Base-by-base conservation (phyloP, 192 early-diverging fungal species). In the Anaeromyces robustus region DNA sequence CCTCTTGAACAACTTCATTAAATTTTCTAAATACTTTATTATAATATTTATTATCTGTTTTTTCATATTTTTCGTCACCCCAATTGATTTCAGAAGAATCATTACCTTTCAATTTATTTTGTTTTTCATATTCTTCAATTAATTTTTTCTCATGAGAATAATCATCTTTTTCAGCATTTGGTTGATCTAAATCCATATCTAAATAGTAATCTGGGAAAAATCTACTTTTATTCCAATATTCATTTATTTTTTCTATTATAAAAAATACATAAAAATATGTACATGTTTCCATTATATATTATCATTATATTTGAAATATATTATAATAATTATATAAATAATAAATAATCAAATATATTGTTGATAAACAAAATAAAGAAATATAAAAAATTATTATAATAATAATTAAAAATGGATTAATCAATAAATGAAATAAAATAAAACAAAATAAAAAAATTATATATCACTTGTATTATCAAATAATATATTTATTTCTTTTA, bases 51-150 rank as follows among this genome's bases (percentile, higher is more conserved):
- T 94, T 93, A 12, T 92, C 83, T 1, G 83, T 37, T 30, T 92
- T 94, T 86, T 97, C 96, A 82, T 97, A 97, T 9, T 86, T 86
- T 79, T 97, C 96, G 26, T 91, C 93, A 26, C 86, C 85, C 94
- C 96, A 97, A 6, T 83, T 82, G 1, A 80, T 86, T 34, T 82
- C 82, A 77, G 43, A 22, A 52, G 1, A 2, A 52, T 52, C 19
- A 52, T 22, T 22, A 52, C 19, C 19, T 3, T 52, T 52, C 6
- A 52, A 52, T 52, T 52, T 52, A 22, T 52, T 52, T 22, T 52
- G 43, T 52, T 52, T 52, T 52, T 52, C 43, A 22, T 52, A 52
- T 52, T 52, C 43, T 52, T 52, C 43, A 52, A 52, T 52, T 22
- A 52, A 52, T 52, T 52, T 52, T 19, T 52, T 52, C 22, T 52